A percentile compares a stretch with the other conserved stretches of the same genome.
Evolutionary conservation across 768 basidiomycete genomes (phyloP).

Genomic region (Boletus subcaerulescens): DNA sequence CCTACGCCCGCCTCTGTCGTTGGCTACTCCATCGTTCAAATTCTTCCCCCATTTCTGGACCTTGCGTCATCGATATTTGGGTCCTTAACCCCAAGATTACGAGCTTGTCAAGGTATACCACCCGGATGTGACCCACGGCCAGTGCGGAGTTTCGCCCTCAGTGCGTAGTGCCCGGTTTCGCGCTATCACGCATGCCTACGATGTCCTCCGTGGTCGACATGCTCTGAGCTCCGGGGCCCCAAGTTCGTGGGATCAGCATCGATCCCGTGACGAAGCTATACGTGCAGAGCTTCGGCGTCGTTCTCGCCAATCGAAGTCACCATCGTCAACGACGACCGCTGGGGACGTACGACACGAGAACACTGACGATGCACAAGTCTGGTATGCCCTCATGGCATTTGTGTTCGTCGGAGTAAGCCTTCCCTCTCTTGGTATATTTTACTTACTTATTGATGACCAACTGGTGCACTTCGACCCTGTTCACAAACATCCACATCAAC

Average conservation of each 20-base stretch:
- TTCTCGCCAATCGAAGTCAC: slow-evolving; percentile 24
- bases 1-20: too few species aligned
- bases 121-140: slow-evolving; percentile 54
- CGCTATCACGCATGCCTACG: slow-evolving; percentile 62
- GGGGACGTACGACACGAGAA: neutral
- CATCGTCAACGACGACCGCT: slow-evolving; percentile 25
- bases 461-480: neutral
- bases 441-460: neutral
- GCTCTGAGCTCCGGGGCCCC: neutral
- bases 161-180: slow-evolving; percentile 62
- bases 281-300: slow-evolving; percentile 53
- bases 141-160: slow-evolving; percentile 38
- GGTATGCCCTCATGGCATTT: slow-evolving; percentile 12
- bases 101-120: slow-evolving; percentile 72
- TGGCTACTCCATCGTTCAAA: too few species aligned
- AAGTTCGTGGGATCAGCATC: slow-evolving; percentile 1
- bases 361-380: slow-evolving; percentile 1
- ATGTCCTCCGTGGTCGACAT: slow-evolving; percentile 29
- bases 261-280: slow-evolving; percentile 36
- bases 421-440: neutral
- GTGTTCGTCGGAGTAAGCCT: slow-evolving; percentile 15
- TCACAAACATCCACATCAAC: neutral
- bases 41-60: too few species aligned
- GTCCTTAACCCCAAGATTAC: slow-evolving; percentile 47
- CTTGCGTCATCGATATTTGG: neutral